Evolutionary conservation across 2,329 filamentous ascomycete genomes (phyloP), one percentile per base, ranked within the genome.

Genomic region (Microdochium trichocladiopsis): DNA sequence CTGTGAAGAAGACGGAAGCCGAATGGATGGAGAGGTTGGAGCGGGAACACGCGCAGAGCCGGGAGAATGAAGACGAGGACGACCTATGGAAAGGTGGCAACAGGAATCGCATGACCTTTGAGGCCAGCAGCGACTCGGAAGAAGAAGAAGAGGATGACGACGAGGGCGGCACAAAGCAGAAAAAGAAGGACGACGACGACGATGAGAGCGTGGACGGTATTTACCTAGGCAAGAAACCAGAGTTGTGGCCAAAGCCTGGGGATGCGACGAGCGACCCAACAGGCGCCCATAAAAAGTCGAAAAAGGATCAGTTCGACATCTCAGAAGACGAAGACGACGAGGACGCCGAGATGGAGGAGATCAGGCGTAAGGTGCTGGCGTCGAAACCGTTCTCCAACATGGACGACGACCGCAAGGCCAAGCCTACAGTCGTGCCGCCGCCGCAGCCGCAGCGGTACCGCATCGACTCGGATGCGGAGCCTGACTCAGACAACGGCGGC

Each of bases 41-140:
- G 72, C 82, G 83, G 58, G 94, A 97, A 67, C 97, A 96, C 63
- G 76, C 83, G 14, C 87, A 94, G 53, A 95, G 83, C 62, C 80
- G 92, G 55, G 83, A 83, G 51, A 80, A 83, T 37, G 77, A 73
- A 25, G 83, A 82, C 25, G 79, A 78, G 18, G 82, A 85, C 51
- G 90, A 95, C 71, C 84, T 90, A 53, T 97, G 93, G 94, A 87
- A 84, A n/a, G 86, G 83, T 11, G 93, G 93, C 6, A 97, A 97
- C 62, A 83, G 87, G 60, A 97, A 97, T 63, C 79, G 87, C 56
- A 69, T 68, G 28, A 64, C 76, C 3, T 60, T 75, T 23, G 81
- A 83, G 2, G 77, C 80, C 5, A 76, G 72, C 1, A 76, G 72
- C 0, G 70, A 74, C 0, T 76, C 78, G 0, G 76, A 76, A 0